Conservation (phyloP, 2,329 filamentous ascomycete species). For the Pseudogymnoascus sp. region DNA sequence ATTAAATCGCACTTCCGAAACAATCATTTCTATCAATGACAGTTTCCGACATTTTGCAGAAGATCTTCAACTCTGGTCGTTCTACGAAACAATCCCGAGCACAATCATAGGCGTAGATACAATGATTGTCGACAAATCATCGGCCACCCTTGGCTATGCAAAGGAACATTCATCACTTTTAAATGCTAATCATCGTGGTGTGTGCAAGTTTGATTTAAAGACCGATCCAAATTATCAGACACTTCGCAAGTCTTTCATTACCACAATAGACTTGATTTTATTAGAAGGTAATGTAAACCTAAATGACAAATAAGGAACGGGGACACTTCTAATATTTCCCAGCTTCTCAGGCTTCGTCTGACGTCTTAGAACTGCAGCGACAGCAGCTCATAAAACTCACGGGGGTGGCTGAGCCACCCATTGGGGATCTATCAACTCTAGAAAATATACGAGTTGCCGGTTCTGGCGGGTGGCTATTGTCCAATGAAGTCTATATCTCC, state of each 20-base stretch:
- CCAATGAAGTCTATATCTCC: neutral
- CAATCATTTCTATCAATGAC: constrained; percentile 30
- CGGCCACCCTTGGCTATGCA: constrained; percentile 26
- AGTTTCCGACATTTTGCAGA: constrained; percentile 28
- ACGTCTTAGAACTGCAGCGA: neutral
- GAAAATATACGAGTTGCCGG: neutral
- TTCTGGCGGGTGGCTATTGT: neutral
- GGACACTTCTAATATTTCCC: neutral
- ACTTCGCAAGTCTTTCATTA: constrained; percentile 14
- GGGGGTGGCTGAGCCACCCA: neutral
- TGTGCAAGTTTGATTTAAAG: constrained; percentile 26
- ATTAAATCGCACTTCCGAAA: constrained; percentile 20
- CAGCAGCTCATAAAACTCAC: constrained; percentile 5
- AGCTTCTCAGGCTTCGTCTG: neutral
- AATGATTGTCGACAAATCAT: constrained; percentile 25
- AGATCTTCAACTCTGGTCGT: constrained; percentile 31
- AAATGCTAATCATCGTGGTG: constrained; percentile 28
- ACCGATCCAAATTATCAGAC: constrained; percentile 18
- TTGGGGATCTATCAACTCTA: neutral
- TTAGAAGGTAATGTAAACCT: neutral
- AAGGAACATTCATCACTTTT: constrained; percentile 23
- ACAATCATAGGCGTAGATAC: constrained; percentile 12
- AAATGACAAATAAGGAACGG: neutral
- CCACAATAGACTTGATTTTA: neutral
- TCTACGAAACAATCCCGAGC: constrained; percentile 31